These are phyloP conservation scores for Phytophthora nicotianae DNA, from an alignment of 352 stramenopile genomes.

Conservation along the genomic window DNA sequence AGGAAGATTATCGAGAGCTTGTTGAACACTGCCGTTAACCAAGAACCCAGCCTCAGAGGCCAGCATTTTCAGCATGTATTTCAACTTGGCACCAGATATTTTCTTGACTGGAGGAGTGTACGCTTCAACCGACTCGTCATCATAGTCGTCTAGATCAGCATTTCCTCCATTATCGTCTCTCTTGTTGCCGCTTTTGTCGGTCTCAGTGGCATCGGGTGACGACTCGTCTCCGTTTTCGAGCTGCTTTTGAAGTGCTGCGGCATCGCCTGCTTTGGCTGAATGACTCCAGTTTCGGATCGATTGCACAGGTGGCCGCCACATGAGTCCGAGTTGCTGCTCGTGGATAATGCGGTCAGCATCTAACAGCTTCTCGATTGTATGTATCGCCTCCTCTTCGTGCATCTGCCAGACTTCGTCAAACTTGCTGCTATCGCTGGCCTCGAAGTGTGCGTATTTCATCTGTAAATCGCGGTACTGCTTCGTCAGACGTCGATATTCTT, in stretches of 20 bases:
- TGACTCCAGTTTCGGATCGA: constrained; percentile 64
- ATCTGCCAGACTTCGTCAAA: constrained; percentile 93
- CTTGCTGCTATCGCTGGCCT: constrained; percentile 85
- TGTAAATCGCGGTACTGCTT: constrained; percentile 97
- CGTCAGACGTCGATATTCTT: constrained; percentile 93
- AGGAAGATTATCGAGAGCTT: constrained; percentile 74
- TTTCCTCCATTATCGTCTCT: constrained; percentile 24
- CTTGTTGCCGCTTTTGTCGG: constrained; percentile 32
- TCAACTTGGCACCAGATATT: constrained; percentile 84
- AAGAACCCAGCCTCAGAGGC: constrained; percentile 88
- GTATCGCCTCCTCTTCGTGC: constrained; percentile 89
- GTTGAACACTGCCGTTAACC: constrained; percentile 78
- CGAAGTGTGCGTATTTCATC: constrained; percentile 95
- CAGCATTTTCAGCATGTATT: constrained; percentile 90
- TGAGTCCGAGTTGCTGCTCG: constrained; percentile 90
- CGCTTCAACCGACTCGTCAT: constrained; percentile 60
- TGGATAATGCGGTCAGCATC: constrained; percentile 90
- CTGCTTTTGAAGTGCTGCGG: constrained; percentile 22
- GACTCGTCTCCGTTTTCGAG: constrained; percentile 21
- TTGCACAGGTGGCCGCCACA: constrained; percentile 65
- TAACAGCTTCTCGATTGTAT: constrained; percentile 88
- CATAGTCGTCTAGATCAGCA: constrained; percentile 29
- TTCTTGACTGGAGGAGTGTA: constrained; percentile 55
- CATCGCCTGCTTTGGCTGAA: constrained; percentile 26
- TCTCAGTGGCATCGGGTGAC: constrained; percentile 20